Base-by-base conservation (phyloP, 2,329 filamentous ascomycete species). In the Chaetomiaceae sp. region DNA sequence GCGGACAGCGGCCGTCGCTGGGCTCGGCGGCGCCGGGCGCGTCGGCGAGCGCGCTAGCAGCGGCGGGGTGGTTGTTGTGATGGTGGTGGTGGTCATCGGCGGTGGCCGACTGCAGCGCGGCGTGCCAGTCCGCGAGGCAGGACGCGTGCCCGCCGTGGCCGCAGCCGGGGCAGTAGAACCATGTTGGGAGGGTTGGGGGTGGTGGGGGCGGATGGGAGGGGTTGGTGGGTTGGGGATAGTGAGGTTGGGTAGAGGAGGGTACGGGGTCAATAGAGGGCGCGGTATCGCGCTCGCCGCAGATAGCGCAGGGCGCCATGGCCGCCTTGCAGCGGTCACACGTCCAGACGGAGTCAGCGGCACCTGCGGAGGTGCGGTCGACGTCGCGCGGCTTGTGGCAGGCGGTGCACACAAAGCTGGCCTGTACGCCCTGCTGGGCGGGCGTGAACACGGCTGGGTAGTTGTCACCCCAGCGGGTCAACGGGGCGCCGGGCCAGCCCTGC, bases 151-250 rank as follows among this genome's bases (percentile, higher is more conserved):
- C 80, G 22, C 80, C 80, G 54, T 84, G 80, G 1, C 72, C 72
- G 55, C 80, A 84, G 11, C 74, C 76, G 1, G 75, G 73, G 48
- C 80, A 84, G 55, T 78, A 78, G 76, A 77, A 83, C 80, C 80
- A 84, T 2, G 22, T 24, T 24, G 22, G 22, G 6, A 24, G 22
- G 22, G 6, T 24, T 5, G 22, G 6, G 22, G 22, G 22, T 71
- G 0, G 67, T 64, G 22, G 73, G 53, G 4, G 65, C 56, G 1
- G 29, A 5, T 11, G 27, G 14, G 10, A 9, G 10, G 4, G 27
- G 27, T 9, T 9, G 12, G 5, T 32, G 11, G 12, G 12, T n/a
- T 5, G 12, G 11, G 29, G 4, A 14, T 5, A 14, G 11, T 14
- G 9, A n/a, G 5, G 29, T 7, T 32, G 29, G 29, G 29, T n/a